These are phyloP conservation scores for Phialophora macrospora DNA, from an alignment of 2,329 filamentous ascomycete species.

Conservation along the genomic window DNA sequence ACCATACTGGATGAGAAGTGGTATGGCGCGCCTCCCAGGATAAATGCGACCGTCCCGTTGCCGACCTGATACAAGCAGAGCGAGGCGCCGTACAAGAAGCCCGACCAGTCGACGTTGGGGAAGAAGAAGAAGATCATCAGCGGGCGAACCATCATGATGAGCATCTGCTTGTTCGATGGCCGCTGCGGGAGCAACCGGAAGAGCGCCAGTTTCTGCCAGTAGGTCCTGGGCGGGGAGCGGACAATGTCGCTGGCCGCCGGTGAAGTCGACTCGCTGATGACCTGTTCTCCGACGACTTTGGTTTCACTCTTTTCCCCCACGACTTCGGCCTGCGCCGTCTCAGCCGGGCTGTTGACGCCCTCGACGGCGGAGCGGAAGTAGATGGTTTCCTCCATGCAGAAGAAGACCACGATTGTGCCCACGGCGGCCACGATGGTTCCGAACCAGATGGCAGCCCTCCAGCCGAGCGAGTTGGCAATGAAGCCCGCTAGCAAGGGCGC, in stretches of 20 bases:
- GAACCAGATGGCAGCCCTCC: slow-evolving; percentile 57
- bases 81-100: slow-evolving; percentile 13
- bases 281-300: neutral
- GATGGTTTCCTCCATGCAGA: slow-evolving; percentile 59
- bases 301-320: slow-evolving; percentile 3
- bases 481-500: slow-evolving; percentile 55
- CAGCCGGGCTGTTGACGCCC: slow-evolving; percentile 1
- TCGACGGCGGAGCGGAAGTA: slow-evolving; percentile 41
- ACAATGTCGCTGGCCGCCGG: slow-evolving; percentile 5
- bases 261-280: slow-evolving; percentile 8
- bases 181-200: neutral
- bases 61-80: slow-evolving; percentile 12
- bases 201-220: slow-evolving; percentile 6
- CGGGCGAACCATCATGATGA: slow-evolving; percentile 12
- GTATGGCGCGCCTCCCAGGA: slow-evolving; percentile 8
- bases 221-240: neutral
- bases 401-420: slow-evolving; percentile 56
- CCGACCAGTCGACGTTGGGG: slow-evolving; percentile 19
- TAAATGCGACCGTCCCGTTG: slow-evolving; percentile 11
- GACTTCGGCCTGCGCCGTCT: neutral
- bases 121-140: slow-evolving; percentile 18
- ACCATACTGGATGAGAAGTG: slow-evolving; percentile 20
- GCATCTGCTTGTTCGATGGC: slow-evolving; percentile 13
- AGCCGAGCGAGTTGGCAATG: slow-evolving; percentile 53
- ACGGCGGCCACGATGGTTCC: slow-evolving; percentile 56